These are phyloP conservation scores for Ilyonectria robusta DNA, from an alignment of 2,329 filamentous ascomycete genomes.

Conservation along the genomic window DNA sequence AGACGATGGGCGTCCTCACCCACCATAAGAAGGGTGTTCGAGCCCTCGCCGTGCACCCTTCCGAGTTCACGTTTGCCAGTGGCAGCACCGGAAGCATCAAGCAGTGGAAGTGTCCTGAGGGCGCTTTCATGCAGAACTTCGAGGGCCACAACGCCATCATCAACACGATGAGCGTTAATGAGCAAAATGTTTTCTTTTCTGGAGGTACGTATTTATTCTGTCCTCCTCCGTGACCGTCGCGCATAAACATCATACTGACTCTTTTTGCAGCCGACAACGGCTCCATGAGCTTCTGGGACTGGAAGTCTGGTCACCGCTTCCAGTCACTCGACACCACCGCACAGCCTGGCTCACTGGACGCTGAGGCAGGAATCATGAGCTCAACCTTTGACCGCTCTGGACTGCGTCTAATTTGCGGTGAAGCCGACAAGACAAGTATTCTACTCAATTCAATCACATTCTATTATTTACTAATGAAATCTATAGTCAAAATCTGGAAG, in stretches of 20 bases:
- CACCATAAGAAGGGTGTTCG: constrained; percentile 99
- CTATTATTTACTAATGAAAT: constrained; percentile 43
- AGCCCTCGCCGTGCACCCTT: constrained; percentile 85
- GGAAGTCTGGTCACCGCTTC: constrained; percentile 95
- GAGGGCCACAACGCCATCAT: constrained; percentile 97
- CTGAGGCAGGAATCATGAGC: constrained; percentile 95
- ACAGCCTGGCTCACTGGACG: constrained; percentile 93
- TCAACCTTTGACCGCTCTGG: constrained; percentile 94
- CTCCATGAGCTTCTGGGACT: constrained; percentile 98
- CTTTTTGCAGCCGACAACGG: constrained; percentile 80
- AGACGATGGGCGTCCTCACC: constrained; percentile 94
- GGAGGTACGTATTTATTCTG: constrained; percentile 66
- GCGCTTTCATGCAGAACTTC: constrained; percentile 99
- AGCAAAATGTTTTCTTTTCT: constrained; percentile 95
- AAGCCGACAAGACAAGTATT: constrained; percentile 92
- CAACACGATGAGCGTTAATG: constrained; percentile 93
- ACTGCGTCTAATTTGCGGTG: constrained; percentile 89
- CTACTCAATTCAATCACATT: background rate
- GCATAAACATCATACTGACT: constrained; percentile 22
- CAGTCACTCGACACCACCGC: constrained; percentile 92
- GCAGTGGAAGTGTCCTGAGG: constrained; percentile 99
- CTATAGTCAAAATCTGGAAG: constrained; percentile 91
- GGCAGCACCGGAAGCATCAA: constrained; percentile 96
- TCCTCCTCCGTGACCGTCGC: too few species aligned
- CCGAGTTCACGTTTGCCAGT: constrained; percentile 95